Evolutionary conservation across 129 eudicot genomes (phyloP), one percentile per base, ranked within the genome.

Genomic region (Artemisia argyi): DNA sequence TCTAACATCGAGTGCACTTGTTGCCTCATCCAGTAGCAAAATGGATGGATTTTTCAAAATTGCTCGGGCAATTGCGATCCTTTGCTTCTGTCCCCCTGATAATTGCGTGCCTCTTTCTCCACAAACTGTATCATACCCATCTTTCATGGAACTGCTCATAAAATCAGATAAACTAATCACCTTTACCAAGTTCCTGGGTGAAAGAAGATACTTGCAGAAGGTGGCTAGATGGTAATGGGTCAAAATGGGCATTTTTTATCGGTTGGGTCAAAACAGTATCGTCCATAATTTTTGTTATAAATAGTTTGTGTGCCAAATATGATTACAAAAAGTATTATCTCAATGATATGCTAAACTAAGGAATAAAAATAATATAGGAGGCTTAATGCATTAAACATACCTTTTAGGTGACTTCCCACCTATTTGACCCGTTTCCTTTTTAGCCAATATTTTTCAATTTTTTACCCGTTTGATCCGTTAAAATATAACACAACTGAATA

Each of bases 81-180:
- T 79, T 65, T 85, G 89, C 74, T 85, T 85, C 24, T 85, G 86
- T 1, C 89, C 89, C 48, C 89, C 89, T 50, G 89, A 82, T 60
- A 85, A 72, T 73, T 85, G 89, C 15, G 69, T 60, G 60, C 89
- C 89, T 79, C 89, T 79, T 62, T 85, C 82, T 76, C 89, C 89
- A 61, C 89, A 85, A 69, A 77, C 65, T 1, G 89, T 85, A 26
- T 76, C 63, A 7, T 82, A 85, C 56, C 89, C 89, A 6, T 82
- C 80, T 81, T 74, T 76, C 84, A 44, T 77, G 73, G 75, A 85
- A 72, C 66, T 85, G 68, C 10, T 74, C 81, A 16, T 73, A 60
- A n/a, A 82, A 76, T 46, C 53, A 48, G 11, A 87, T 89, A 16
- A 83, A 73, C 55, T 83, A 77, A 81, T 89, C 91, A 7, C 22